Evolutionary conservation across 2,329 filamentous ascomycete genomes (phyloP).

Genomic region (Amauroascus verrucosus): DNA sequence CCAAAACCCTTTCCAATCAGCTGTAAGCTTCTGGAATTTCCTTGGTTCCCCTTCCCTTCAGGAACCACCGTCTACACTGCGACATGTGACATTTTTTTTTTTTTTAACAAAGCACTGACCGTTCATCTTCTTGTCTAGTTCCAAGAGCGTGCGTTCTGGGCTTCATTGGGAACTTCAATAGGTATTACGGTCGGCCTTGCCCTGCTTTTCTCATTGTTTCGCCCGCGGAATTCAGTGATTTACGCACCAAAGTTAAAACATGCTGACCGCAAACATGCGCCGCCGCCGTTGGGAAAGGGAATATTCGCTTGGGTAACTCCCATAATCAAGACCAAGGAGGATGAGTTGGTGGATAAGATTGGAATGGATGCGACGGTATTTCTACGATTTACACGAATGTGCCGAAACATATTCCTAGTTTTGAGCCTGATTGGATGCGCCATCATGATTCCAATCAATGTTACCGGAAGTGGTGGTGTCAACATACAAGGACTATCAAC

Average conservation of each 20-base stretch:
- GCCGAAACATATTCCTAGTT: constrained; percentile 73
- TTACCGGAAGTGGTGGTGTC: constrained; percentile 41
- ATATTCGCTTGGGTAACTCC: constrained; percentile 79
- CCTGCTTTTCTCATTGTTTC: constrained; percentile 73
- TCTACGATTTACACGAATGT: constrained; percentile 80
- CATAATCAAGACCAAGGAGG: constrained; percentile 66
- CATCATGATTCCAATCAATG: constrained; percentile 73
- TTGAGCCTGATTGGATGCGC: constrained; percentile 62
- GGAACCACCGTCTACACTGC: not conserved
- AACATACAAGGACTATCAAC: constrained; percentile 20
- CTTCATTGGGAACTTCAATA: constrained; percentile 70
- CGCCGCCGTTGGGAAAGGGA: constrained; percentile 76
- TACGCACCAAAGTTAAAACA: constrained; percentile 92
- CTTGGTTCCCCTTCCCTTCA: not conserved
- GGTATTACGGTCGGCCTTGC: constrained; percentile 64
- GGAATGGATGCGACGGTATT: constrained; percentile 90
- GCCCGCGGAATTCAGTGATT: constrained; percentile 82
- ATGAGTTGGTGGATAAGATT: constrained; percentile 65
- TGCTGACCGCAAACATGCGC: constrained; percentile 79
- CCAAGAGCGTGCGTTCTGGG: constrained; percentile 55
- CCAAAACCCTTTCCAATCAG: constrained; percentile 37
- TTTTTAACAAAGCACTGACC: not conserved
- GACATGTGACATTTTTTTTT: no score
- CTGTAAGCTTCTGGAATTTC: constrained; percentile 25
- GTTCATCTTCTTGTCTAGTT: constrained; percentile 34